Evolutionary conservation across 768 basidiomycete species (phyloP).

Genomic region (Mycena belliarum): DNA sequence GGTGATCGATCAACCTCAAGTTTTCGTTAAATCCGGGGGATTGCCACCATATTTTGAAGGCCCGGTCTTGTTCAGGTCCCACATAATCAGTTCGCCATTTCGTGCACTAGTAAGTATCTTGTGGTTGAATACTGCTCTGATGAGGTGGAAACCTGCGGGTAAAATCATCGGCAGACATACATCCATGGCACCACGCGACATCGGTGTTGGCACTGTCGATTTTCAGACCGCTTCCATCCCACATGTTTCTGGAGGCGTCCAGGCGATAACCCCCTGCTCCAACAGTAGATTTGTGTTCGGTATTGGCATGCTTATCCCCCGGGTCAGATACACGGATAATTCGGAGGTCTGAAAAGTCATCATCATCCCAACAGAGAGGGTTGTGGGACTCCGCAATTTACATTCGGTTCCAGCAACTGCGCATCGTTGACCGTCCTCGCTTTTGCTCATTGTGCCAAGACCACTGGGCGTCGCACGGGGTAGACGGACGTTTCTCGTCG

Average conservation of each 20-base stretch:
- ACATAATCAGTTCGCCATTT: constrained; percentile 82
- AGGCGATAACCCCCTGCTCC: constrained; percentile 66
- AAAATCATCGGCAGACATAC: constrained; percentile 35
- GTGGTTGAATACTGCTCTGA: constrained; percentile 57
- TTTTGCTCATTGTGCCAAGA: constrained; percentile 60
- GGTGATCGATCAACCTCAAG: neutral
- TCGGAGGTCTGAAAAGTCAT: constrained; percentile 50
- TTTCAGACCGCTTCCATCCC: constrained; percentile 78
- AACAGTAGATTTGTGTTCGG: constrained; percentile 52
- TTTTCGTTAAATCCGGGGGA: neutral
- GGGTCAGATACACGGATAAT: constrained; percentile 59
- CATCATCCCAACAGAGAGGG: neutral
- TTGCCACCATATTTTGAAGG: constrained; percentile 67
- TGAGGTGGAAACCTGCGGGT: neutral
- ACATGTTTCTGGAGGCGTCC: constrained; percentile 75
- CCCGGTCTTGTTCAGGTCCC: constrained; percentile 73
- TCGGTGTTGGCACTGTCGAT: constrained; percentile 78
- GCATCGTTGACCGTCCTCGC: constrained; percentile 65
- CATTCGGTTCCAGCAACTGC: constrained; percentile 82
- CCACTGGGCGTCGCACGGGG: constrained; percentile 60
- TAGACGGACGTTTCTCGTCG: constrained; percentile 56
- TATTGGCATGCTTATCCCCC: constrained; percentile 32
- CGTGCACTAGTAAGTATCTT: constrained; percentile 80
- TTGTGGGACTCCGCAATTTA: constrained; percentile 35
- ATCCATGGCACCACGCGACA: constrained; percentile 75